A percentile compares a stretch with the other conserved stretches of the same genome.
Evolutionary conservation across 2,329 filamentous ascomycete genomes (phyloP).

Genomic region (Hypoxylon rubiginosum): DNA sequence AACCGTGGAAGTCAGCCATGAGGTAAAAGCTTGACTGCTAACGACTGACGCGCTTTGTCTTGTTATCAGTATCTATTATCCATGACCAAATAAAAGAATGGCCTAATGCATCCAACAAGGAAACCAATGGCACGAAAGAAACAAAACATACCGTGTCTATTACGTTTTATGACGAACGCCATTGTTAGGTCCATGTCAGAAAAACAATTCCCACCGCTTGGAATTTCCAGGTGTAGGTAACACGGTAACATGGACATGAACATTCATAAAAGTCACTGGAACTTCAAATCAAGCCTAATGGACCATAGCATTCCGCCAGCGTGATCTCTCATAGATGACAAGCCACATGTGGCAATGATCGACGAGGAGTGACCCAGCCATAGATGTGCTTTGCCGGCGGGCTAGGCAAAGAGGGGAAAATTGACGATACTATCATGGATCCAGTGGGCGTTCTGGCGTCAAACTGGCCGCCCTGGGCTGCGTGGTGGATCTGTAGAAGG

Average conservation of each 20-base stretch:
- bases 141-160: neutral
- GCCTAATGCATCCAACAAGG: neutral
- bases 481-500: slow-evolving; percentile 28
- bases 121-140: neutral
- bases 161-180: neutral
- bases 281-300: slow-evolving; percentile 36
- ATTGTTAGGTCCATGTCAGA: slow-evolving; percentile 13
- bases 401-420: slow-evolving; percentile 42
- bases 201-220: slow-evolving; percentile 7
- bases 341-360: slow-evolving; percentile 39
- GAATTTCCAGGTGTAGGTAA: slow-evolving; percentile 23
- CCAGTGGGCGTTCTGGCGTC: slow-evolving; percentile 9
- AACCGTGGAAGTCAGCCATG: neutral
- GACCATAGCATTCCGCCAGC: slow-evolving; percentile 39
- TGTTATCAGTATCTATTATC: neutral
- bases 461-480: slow-evolving; percentile 3
- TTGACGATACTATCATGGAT: slow-evolving; percentile 26
- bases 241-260: slow-evolving; percentile 25
- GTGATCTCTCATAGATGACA: slow-evolving; percentile 37
- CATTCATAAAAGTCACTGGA: slow-evolving; percentile 13
- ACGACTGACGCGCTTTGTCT: neutral
- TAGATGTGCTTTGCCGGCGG: slow-evolving; percentile 35
- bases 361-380: slow-evolving; percentile 27
- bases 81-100: neutral
- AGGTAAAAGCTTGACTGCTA: neutral